phyloP scores from a whole-genome alignment of 306 rosid species.

The Medicago ruthenica region DNA sequence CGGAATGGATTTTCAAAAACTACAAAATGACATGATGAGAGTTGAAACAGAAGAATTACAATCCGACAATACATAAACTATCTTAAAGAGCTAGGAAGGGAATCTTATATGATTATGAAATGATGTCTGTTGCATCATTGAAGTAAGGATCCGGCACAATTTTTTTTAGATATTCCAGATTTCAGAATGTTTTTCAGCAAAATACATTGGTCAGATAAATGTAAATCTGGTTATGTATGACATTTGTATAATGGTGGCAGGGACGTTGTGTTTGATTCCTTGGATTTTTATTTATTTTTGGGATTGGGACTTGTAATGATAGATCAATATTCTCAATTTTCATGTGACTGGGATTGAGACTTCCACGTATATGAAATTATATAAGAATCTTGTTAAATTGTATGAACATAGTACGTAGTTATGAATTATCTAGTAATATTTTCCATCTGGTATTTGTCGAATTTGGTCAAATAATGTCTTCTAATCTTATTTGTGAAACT shows the following conservation, averaged over 20 bases:
- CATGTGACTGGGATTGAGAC: neutral
- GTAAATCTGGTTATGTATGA: neutral
- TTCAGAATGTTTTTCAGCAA: neutral
- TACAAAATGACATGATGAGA: neutral
- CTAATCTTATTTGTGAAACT: neutral
- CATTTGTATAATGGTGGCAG: conserved; percentile 1
- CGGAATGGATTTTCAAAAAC: neutral
- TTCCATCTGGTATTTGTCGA: conserved; percentile 14
- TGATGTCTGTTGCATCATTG: too few relatives aligned
- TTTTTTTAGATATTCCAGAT: neutral
- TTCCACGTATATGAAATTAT: neutral
- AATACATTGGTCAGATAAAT: neutral
- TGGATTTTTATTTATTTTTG: conserved; percentile 1
- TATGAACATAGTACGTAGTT: neutral
- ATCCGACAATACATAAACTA: neutral
- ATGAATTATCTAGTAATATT: conserved; percentile 1
- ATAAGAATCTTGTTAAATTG: conserved; percentile 16
- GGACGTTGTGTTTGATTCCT: conserved; percentile 18
- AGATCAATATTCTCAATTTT: conserved; percentile 22
- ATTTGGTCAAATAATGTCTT: conserved; percentile 17
- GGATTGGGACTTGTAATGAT: conserved; percentile 4
- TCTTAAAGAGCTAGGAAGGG: conserved; percentile 1
- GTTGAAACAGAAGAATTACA: neutral
- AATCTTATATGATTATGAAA: conserved; percentile 9
- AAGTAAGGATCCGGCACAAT: conserved; percentile 5